Conservation (phyloP, 2,329 filamentous ascomycete genomes). For the Cladosporium sp. region DNA sequence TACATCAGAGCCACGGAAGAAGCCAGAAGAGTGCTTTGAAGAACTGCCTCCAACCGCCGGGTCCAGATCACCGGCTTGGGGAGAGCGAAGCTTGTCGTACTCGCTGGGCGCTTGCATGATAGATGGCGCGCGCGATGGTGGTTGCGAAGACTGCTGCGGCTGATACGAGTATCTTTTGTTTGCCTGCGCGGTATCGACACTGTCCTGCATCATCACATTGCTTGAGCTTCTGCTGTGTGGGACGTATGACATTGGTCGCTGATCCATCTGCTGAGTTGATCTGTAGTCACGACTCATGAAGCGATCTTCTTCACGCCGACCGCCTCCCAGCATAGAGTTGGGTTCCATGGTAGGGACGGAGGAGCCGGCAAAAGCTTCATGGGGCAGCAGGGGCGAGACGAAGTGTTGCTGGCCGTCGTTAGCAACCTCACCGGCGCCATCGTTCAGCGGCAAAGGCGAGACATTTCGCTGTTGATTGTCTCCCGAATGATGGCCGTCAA, state of each 20-base stretch:
- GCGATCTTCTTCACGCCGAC: no score
- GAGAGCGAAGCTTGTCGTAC: slow-evolving; percentile 22
- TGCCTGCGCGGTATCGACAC: slow-evolving; percentile 1
- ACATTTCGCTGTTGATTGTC: not conserved
- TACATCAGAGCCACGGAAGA: slow-evolving; percentile 18
- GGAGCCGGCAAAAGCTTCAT: no score
- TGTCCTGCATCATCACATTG: slow-evolving; percentile 15
- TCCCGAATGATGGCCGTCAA: not conserved
- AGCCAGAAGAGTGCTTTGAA: slow-evolving; percentile 18
- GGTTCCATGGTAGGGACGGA: not conserved
- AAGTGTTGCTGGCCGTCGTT: not conserved
- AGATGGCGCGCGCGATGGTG: not conserved
- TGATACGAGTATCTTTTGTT: not conserved
- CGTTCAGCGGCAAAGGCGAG: not conserved
- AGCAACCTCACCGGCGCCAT: not conserved
- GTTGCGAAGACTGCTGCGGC: not conserved
- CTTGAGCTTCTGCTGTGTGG: slow-evolving; percentile 11
- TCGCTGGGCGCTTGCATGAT: slow-evolving; percentile 18
- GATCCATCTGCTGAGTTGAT: not conserved
- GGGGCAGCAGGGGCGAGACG: not conserved
- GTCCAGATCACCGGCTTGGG: slow-evolving; percentile 2
- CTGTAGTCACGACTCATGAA: not conserved
- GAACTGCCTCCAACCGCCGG: not conserved
- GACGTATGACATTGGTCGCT: slow-evolving; percentile 28
- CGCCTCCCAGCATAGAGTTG: not conserved